Percentiles rank a stretch among this genome's conserved stretches.
phyloP scores from a whole-genome alignment of 345 rosid species.

The Arabis hirsuta region DNA sequence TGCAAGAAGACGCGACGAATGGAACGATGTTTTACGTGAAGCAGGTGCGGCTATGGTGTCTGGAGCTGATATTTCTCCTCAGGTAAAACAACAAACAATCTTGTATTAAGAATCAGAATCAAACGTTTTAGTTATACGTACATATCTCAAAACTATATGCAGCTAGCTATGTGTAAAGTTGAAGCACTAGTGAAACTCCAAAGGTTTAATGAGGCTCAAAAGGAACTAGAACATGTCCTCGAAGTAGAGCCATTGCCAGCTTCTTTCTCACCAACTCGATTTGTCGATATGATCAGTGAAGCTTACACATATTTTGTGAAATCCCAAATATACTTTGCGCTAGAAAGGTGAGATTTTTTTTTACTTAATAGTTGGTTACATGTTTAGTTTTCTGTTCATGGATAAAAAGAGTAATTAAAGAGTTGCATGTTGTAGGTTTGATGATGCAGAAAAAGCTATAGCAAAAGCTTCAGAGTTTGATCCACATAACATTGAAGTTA shows the following conservation, averaged over 20 bases:
- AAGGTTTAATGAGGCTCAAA: constrained; percentile 66
- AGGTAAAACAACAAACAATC: constrained; percentile 46
- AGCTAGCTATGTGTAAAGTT: constrained; percentile 83
- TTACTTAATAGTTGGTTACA: too few relatives aligned
- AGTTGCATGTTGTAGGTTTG: too few relatives aligned
- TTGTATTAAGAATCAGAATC: constrained; percentile 39
- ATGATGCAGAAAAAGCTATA: too few relatives aligned
- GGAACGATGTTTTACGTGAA: constrained; percentile 71
- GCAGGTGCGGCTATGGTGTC: constrained; percentile 63
- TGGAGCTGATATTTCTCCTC: constrained; percentile 80
- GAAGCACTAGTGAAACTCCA: constrained; percentile 78
- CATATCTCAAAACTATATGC: constrained; percentile 20
- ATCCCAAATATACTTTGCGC: constrained; percentile 77
- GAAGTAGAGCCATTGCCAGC: constrained; percentile 47
- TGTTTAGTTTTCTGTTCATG: too few relatives aligned
- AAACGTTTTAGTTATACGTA: neutral
- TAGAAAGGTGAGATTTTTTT: constrained; percentile 65
- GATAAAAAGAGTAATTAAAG: too few relatives aligned
- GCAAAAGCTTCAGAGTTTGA: too few relatives aligned
- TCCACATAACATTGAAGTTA: too few relatives aligned
- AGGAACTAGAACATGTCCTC: constrained; percentile 44
- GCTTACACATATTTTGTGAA: constrained; percentile 59
- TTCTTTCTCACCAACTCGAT: constrained; percentile 50
- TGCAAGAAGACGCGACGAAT: constrained; percentile 65
- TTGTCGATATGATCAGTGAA: constrained; percentile 75